Evolutionary conservation across 805 yeast genomes (phyloP), one percentile per base, ranked within the genome.

Genomic region (Jamesozyma piceae): DNA sequence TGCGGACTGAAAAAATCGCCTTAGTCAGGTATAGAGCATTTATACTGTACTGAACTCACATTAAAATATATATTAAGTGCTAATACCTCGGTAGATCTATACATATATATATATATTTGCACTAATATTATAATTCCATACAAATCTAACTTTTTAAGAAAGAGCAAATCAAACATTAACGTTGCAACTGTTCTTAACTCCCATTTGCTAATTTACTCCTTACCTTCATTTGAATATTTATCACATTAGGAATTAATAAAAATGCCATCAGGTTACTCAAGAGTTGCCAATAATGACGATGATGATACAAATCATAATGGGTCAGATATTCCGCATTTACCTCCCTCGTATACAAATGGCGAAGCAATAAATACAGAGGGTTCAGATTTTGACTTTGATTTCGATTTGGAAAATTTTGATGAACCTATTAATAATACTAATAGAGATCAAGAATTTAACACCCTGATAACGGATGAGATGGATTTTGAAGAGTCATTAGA

Each of bases 361-460:
- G 30, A 2, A 4, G 30, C 3, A n/a, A 20, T 3, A n/a, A 11
- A 21, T 22, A 10, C 4, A 14, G 35, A 8, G 3, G 15, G 11
- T n/a, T 14, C 32, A 14, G 32, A 33, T 38, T 10, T 35, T 13
- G 44, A 42, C n/a, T 38, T 42, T 21, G 41, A 42, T 29, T 10
- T 38, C 6, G 32, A 33, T 8, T 33, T 32, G 5, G 44, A 38
- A 4, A 17, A 37, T 21, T 20, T 19, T 19, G 28, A 28, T 5
- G 28, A 24, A 11, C 28, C 28, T 6, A 24, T 11, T 8, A 5
- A 28, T 22, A 6, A 31, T 10, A 11, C 21, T n/a, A 21, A 28
- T 19, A 65, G 20, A 57, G 67, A 0, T 54, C 58, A 14, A 65
- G 67, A 37, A 84, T 84, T 0, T 77, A 76, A 54, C 79, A 82